A percentile compares a stretch with the other conserved stretches of the same genome.
phyloP scores from a whole-genome alignment of 2,329 filamentous ascomycete species.

The Pseudogymnoascus sp. region DNA sequence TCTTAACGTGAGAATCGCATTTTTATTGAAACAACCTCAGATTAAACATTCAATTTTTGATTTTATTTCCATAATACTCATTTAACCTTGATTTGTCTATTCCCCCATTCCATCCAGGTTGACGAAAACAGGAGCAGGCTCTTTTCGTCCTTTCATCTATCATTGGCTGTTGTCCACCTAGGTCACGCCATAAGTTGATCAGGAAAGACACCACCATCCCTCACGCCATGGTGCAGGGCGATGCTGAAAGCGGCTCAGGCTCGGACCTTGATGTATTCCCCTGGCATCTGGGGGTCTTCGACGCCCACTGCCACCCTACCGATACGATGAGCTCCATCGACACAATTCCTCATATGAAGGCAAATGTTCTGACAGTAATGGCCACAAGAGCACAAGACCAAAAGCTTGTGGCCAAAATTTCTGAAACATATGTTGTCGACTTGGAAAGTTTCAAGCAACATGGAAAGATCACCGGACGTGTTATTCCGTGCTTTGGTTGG shows the following conservation, averaged over 20 bases:
- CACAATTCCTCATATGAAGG: slow-evolving; percentile 57
- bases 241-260: background rate
- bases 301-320: slow-evolving; percentile 80
- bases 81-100: background rate
- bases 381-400: slow-evolving; percentile 71
- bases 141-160: background rate
- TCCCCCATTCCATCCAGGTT: background rate
- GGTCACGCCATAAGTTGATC: background rate
- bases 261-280: slow-evolving; percentile 41
- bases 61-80: background rate
- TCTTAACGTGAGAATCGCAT: background rate
- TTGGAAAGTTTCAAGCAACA: slow-evolving; percentile 12
- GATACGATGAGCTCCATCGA: slow-evolving; percentile 62
- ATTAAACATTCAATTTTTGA: background rate
- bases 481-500: slow-evolving; percentile 76
- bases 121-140: background rate
- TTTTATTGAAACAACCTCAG: background rate
- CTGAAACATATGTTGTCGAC: slow-evolving; percentile 46
- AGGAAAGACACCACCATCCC: background rate
- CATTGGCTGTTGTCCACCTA: background rate
- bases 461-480: slow-evolving; percentile 28
- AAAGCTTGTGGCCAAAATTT: slow-evolving; percentile 58
- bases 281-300: slow-evolving; percentile 65
- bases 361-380: slow-evolving; percentile 66
- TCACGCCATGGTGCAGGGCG: background rate